Base-by-base conservation (phyloP, 768 basidiomycete species). In the Russula virescens region DNA sequence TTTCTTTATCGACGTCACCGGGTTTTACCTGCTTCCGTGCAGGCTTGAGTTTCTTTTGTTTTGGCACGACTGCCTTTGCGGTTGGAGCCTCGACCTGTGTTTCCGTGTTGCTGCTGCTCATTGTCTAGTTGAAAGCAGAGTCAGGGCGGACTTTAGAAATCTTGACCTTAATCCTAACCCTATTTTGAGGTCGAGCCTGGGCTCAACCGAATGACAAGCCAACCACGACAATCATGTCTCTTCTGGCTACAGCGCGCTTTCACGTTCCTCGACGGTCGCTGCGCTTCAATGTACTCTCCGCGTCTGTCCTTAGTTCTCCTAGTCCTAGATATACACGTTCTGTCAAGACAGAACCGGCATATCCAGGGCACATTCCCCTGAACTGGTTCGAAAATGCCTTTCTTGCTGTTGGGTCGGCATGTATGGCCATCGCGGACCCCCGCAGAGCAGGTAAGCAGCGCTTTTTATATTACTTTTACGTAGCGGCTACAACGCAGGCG, bases 21-120 rank as follows among this genome's bases (percentile, higher is more conserved):
- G 89, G 77, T 68, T 90, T 88, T 14, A 98, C 94, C 70, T 98
- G 94, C 70, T 95, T 94, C 53, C 94, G 78, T n/a, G 94, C 94
- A 5, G 95, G 95, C 68, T 89, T 89, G 16, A 91, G 78, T 71
- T 91, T 93, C 73, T 88, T 92, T 40, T 61, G 60, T 60, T 73
- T 73, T 60, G 72, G 73, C 11, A 66, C 57, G 28, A 61, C 58
- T 6, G 60, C 51, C 8, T 45, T 56, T 28, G 28, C 35, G 25
- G 62, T 50, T 2, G 34, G 49, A 8, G 34, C 49, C 34, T 53
- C 63, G 19, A 60, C 48, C 28, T 62, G 60, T 1, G 54, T 60
- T 59, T 67, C 66, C 9, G 55, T 60, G 40, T 65, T 58, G 34
- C 60, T 52, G 21, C 26, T 50, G 48, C 54, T 67, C 64, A 66